Evolutionary conservation across 2,329 filamentous ascomycete genomes (phyloP).

Genomic region (Esteya vermicola): DNA sequence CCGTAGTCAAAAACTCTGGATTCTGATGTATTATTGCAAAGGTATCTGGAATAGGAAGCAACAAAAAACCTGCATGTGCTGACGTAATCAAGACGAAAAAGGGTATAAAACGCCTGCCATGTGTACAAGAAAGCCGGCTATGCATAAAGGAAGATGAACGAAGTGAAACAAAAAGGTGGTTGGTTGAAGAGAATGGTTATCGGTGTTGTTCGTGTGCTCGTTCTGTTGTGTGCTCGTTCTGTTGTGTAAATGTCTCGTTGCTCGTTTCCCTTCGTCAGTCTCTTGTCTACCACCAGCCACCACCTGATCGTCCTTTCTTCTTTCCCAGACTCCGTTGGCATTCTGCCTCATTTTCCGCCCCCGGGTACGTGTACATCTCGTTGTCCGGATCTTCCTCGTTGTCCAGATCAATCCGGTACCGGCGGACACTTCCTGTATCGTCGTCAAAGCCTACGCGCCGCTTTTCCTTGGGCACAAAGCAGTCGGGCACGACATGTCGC

Average conservation of each 20-base stretch:
- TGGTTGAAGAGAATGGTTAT: too few species aligned
- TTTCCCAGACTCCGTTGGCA: background rate
- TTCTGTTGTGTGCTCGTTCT: background rate
- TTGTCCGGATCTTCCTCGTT: constrained; percentile 20
- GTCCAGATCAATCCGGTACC: constrained; percentile 46
- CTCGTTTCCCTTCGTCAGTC: background rate
- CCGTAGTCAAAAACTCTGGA: too few species aligned
- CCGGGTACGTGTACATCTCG: background rate
- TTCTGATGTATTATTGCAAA: too few species aligned
- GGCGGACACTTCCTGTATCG: constrained; percentile 47
- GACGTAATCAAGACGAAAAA: background rate
- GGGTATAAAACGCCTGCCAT: constrained; percentile 5
- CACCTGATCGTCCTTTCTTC: constrained; percentile 1
- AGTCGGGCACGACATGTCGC: constrained; percentile 43
- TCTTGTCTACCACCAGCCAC: background rate
- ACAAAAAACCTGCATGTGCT: background rate
- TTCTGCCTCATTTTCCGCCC: too few species aligned
- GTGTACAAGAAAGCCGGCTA: too few species aligned
- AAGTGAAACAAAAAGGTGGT: too few species aligned
- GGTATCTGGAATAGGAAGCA: background rate
- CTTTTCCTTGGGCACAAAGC: constrained; percentile 37
- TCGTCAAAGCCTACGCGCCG: constrained; percentile 43
- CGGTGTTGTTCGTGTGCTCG: too few species aligned
- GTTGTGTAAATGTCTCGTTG: background rate
- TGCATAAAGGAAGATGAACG: too few species aligned